A percentile compares a stretch with the other conserved stretches of the same genome.
These are phyloP conservation scores for Hypsizygus ulmarius DNA, from an alignment of 1,284 basidiomycete genomes.

Conservation along the genomic window DNA sequence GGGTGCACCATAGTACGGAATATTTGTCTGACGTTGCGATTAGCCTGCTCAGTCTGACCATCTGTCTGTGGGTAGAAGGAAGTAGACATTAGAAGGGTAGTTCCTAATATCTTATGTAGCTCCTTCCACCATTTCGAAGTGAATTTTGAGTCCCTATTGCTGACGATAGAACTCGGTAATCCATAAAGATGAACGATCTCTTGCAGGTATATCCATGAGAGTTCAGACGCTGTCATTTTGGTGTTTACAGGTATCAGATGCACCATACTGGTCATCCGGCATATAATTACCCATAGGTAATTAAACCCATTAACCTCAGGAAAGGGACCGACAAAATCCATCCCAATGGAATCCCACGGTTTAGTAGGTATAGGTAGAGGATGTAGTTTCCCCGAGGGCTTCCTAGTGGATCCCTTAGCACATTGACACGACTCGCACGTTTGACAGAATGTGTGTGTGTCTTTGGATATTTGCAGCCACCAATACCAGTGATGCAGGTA, in stretches of 20 bases:
- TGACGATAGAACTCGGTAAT: conserved; percentile 27
- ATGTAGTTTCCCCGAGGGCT: conserved; percentile 28
- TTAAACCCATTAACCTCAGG: conserved; percentile 28
- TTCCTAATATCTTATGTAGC: conserved; percentile 29
- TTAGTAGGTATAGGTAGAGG: conserved; percentile 18
- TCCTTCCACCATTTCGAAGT: conserved; percentile 32
- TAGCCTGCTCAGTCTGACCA: conserved; percentile 31
- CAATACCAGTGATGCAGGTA: conserved; percentile 33
- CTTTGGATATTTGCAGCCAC: conserved; percentile 29
- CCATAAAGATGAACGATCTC: conserved; percentile 29
- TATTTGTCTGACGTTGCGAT: conserved; percentile 29
- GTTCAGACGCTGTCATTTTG: conserved; percentile 25
- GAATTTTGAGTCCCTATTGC: conserved; percentile 31
- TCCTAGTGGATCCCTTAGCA: conserved; percentile 20
- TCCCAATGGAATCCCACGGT: conserved; percentile 29
- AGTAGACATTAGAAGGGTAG: conserved; percentile 38
- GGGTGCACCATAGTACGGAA: conserved; percentile 21
- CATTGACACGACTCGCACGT: conserved; percentile 29
- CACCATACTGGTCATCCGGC: conserved; percentile 32
- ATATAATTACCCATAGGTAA: conserved; percentile 35
- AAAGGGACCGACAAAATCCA: conserved; percentile 36
- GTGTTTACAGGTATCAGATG: conserved; percentile 33
- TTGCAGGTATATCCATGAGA: conserved; percentile 26
- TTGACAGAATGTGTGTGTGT: conserved; percentile 26
- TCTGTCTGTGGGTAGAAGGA: conserved; percentile 45